phyloP scores from a whole-genome alignment of 148 eudicot genomes.

The Cornus florida region DNA sequence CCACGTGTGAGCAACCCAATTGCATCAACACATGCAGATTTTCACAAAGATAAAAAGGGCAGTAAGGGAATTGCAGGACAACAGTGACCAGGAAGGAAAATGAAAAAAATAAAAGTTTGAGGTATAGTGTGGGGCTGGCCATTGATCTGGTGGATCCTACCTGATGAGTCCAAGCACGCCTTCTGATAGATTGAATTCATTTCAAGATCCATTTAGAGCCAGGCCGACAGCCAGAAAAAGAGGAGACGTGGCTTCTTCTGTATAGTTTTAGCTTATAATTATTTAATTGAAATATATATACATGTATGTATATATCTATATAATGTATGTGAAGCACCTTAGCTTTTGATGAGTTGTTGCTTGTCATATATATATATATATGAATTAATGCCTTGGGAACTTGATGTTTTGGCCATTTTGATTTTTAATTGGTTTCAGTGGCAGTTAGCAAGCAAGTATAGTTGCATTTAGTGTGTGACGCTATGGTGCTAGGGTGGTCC shows the following conservation, averaged over 20 bases:
- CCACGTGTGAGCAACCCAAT: conserved; percentile 12
- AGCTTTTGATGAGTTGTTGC: background rate
- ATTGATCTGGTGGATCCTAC: background rate
- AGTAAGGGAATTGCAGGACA: no score
- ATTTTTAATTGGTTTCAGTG: background rate
- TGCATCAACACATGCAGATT: background rate
- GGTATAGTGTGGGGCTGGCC: background rate
- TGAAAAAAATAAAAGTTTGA: background rate
- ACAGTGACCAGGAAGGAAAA: no score
- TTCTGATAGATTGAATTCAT: conserved; percentile 7
- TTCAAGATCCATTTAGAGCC: conserved; percentile 16
- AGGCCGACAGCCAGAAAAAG: conserved; percentile 14
- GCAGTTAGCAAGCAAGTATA: conserved; percentile 2
- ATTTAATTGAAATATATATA: background rate
- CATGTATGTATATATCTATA: background rate
- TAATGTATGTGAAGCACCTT: background rate
- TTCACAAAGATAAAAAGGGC: no score
- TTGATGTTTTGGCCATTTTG: conserved; percentile 12
- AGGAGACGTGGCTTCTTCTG: conserved; percentile 25
- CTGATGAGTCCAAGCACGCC: conserved; percentile 10
- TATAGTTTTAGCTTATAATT: background rate
- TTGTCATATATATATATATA: background rate
- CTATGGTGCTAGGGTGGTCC: background rate
- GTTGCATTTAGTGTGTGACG: background rate
- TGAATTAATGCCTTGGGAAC: conserved; percentile 14